A percentile compares a stretch with the other conserved stretches of the same genome.
These are phyloP conservation scores for Penicillium coprophilum DNA, from an alignment of 495 filamentous ascomycete species.

Conservation along the genomic window DNA sequence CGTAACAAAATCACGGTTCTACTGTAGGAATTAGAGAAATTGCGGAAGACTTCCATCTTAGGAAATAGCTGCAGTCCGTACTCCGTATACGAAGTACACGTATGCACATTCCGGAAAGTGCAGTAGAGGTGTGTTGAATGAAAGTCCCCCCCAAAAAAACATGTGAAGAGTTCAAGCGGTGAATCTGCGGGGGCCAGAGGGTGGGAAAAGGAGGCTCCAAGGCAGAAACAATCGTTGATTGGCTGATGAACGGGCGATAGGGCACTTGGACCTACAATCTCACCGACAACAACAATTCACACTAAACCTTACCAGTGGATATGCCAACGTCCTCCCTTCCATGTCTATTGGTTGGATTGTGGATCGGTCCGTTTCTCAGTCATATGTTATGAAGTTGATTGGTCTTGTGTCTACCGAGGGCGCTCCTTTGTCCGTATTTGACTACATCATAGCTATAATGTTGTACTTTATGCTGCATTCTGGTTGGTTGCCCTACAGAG, in stretches of 20 bases:
- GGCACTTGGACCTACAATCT: not conserved
- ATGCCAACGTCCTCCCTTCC: not conserved
- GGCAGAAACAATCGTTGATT: conserved; percentile 3
- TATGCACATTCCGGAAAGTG: not conserved
- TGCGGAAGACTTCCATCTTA: not conserved
- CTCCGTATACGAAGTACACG: not conserved
- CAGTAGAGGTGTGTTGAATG: conserved; percentile 1
- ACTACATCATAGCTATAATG: not conserved
- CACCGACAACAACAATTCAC: conserved; percentile 3
- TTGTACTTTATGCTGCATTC: not conserved
- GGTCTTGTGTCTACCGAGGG: not conserved
- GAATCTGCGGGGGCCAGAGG: conserved; percentile 7
- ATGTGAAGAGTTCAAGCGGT: conserved; percentile 1
- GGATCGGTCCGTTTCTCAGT: too few relatives aligned
- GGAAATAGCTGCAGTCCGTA: too few relatives aligned
- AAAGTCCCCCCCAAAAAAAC: too few relatives aligned
- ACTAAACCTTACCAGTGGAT: conserved; percentile 7
- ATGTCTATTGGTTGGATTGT: not conserved
- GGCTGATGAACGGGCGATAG: conserved; percentile 4
- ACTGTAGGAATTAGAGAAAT: too few relatives aligned
- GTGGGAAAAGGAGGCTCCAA: conserved; percentile 9
- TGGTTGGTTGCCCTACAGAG: conserved; percentile 32
- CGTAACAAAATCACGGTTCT: not conserved
- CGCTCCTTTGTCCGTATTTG: not conserved
- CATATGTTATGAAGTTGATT: not conserved